Conservation (phyloP, 2,329 filamentous ascomycete species). For the Aspergillus sp. region DNA sequence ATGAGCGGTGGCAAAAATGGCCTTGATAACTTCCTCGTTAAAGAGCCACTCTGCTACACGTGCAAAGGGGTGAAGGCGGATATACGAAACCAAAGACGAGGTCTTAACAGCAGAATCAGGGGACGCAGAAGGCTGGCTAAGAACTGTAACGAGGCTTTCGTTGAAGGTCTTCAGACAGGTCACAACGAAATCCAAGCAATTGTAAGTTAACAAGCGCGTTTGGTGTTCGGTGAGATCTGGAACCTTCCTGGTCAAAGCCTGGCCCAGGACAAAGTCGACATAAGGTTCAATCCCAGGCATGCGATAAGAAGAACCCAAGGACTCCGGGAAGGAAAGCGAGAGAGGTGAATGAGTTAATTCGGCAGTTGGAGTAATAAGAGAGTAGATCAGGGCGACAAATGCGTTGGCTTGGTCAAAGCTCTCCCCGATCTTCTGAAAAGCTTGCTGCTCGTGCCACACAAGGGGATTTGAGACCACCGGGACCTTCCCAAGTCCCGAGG, state of each 20-base stretch:
- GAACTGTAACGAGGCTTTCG: conserved; percentile 82
- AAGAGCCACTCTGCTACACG: conserved; percentile 98
- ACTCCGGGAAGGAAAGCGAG: conserved; percentile 79
- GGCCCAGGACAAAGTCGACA: conserved; percentile 81
- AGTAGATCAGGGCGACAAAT: conserved; percentile 72
- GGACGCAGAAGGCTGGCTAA: conserved; percentile 69
- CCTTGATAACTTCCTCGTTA: conserved; percentile 79
- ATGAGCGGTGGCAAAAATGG: conserved; percentile 73
- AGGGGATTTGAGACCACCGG: conserved; percentile 38
- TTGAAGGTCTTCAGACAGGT: conserved; percentile 84
- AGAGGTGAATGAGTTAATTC: conserved; percentile 58
- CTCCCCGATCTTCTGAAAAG: conserved; percentile 68
- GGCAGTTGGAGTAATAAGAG: conserved; percentile 59
- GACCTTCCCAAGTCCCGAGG: conserved; percentile 43
- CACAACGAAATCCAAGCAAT: conserved; percentile 78
- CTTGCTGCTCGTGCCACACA: conserved; percentile 50
- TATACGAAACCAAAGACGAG: conserved; percentile 72
- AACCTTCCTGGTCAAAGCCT: conserved; percentile 65
- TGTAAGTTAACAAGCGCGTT: conserved; percentile 67
- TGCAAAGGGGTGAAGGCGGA: conserved; percentile 84
- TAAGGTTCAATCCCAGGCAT: conserved; percentile 87
- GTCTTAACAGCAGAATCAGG: conserved; percentile 72
- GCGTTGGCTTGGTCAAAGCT: conserved; percentile 82
- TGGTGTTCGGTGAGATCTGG: conserved; percentile 66
- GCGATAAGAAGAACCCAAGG: conserved; percentile 70